phyloP scores from a whole-genome alignment of 1,284 basidiomycete species.

The Naganishia cerealis region DNA sequence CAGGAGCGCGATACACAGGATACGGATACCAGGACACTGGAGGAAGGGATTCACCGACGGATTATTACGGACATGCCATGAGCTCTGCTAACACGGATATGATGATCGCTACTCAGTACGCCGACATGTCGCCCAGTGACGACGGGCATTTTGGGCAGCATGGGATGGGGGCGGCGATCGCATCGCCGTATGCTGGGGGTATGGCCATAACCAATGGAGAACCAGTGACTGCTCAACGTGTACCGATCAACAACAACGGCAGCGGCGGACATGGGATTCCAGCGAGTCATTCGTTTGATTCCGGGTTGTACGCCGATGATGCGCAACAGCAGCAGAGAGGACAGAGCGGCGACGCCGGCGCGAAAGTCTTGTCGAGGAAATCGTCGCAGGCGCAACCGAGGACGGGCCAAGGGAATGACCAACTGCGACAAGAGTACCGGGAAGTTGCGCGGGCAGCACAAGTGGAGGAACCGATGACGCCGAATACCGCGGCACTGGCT shows the following conservation, averaged over 20 bases:
- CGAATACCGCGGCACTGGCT: constrained; percentile 34
- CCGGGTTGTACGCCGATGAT: constrained; percentile 23
- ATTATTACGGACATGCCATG: constrained; percentile 30
- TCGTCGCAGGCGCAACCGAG: constrained; percentile 22
- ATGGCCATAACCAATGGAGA: constrained; percentile 15
- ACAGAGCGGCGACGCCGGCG: neutral
- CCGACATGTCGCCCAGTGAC: constrained; percentile 15
- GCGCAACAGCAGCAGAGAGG: neutral
- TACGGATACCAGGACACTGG: neutral
- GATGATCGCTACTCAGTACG: constrained; percentile 27
- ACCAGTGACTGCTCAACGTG: constrained; percentile 5
- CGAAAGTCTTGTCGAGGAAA: constrained; percentile 14
- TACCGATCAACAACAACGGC: constrained; percentile 21
- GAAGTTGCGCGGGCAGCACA: constrained; percentile 48
- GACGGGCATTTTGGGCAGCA: constrained; percentile 8
- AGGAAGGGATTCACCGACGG: constrained; percentile 28
- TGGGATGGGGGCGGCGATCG: constrained; percentile 1
- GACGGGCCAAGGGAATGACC: constrained; percentile 2
- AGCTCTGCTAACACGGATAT: constrained; percentile 22
- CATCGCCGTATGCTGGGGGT: constrained; percentile 13
- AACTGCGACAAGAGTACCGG: constrained; percentile 44
- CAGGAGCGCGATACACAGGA: neutral
- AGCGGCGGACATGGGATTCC: neutral
- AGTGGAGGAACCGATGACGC: constrained; percentile 44
- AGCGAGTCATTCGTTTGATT: constrained; percentile 4